Percentiles rank a stretch among this genome's conserved stretches.
Conservation (phyloP, 768 basidiomycete species). For the Podaxis mareebaensis region DNA sequence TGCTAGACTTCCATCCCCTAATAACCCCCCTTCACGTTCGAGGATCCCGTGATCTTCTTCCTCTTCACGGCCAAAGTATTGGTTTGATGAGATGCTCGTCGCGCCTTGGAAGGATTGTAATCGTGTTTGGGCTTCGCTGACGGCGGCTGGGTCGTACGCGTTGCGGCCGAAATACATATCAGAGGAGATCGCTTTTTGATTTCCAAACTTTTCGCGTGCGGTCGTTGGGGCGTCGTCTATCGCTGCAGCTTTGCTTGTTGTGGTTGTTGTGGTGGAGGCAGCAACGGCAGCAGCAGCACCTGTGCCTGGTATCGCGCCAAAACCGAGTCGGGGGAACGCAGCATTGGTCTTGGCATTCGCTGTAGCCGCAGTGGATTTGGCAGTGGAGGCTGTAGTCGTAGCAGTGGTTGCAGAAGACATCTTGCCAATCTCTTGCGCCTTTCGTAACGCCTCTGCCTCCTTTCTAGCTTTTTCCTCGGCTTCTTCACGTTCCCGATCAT, state of each 20-base stretch:
- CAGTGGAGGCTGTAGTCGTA: slow-evolving; percentile 20
- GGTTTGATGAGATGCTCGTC: slow-evolving; percentile 89
- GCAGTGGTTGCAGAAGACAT: slow-evolving; percentile 27
- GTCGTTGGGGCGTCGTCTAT: slow-evolving; percentile 67
- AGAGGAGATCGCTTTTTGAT: slow-evolving; percentile 94
- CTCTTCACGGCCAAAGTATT: slow-evolving; percentile 94
- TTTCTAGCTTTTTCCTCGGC: slow-evolving; percentile 74
- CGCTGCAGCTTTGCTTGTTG: slow-evolving; percentile 33
- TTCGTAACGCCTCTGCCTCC: slow-evolving; percentile 54
- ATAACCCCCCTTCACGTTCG: slow-evolving; percentile 36
- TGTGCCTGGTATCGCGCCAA: slow-evolving; percentile 76
- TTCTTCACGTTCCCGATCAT: slow-evolving; percentile 83
- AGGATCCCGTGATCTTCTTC: slow-evolving; percentile 52
- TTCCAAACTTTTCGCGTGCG: slow-evolving; percentile 89
- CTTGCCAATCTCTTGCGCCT: slow-evolving; percentile 37
- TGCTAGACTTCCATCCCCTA: slow-evolving; percentile 61
- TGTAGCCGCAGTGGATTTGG: slow-evolving; percentile 19
- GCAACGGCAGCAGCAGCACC: slow-evolving; percentile 53
- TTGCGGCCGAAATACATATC: slow-evolving; percentile 97
- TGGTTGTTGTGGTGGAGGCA: slow-evolving; percentile 30
- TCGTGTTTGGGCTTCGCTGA: slow-evolving; percentile 78
- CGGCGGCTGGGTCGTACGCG: slow-evolving; percentile 72
- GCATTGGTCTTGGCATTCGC: slow-evolving; percentile 32
- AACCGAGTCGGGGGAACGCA: slow-evolving; percentile 75
- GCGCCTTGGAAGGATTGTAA: slow-evolving; percentile 88